These are phyloP conservation scores for Hypholoma fasciculare DNA, from an alignment of 768 basidiomycete species.

Conservation along the genomic window DNA sequence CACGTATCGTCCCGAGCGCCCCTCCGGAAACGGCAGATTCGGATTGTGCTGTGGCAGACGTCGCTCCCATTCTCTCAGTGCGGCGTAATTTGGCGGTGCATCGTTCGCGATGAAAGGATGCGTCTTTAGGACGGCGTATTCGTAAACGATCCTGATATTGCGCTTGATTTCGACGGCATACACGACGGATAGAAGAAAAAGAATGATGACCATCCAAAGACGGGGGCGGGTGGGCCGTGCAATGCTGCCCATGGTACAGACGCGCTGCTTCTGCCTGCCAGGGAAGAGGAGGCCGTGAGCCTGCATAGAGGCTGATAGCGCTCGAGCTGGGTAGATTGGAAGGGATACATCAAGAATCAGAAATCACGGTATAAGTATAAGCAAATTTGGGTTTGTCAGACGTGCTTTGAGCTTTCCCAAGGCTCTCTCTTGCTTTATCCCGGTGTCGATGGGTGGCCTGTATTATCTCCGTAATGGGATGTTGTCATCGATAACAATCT, in stretches of 20 bases:
- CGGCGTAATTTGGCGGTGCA: constrained; percentile 15
- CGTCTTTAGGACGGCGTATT: not conserved
- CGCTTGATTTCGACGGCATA: constrained; percentile 11
- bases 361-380: not conserved
- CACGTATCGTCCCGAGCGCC: constrained; percentile 47
- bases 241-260: constrained; percentile 4
- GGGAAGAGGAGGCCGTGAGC: constrained; percentile 3
- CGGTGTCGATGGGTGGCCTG: not conserved
- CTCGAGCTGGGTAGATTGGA: not conserved
- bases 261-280: constrained; percentile 12
- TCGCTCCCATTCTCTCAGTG: constrained; percentile 36
- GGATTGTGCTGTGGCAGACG: constrained; percentile 54
- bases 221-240: constrained; percentile 10
- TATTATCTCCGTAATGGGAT: too few relatives aligned
- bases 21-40: constrained; percentile 49
- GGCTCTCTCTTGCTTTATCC: not conserved
- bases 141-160: constrained; percentile 5
- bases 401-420: not conserved
- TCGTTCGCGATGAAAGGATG: not conserved
- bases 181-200: constrained; percentile 8
- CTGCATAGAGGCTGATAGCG: not conserved
- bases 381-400: not conserved
- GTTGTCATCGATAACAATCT: too few relatives aligned
- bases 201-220: constrained; percentile 7
- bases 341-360: not conserved